Evolutionary conservation across 1,284 basidiomycete genomes (phyloP), one percentile per base, ranked within the genome.

Genomic region (Pholiota adiposa): DNA sequence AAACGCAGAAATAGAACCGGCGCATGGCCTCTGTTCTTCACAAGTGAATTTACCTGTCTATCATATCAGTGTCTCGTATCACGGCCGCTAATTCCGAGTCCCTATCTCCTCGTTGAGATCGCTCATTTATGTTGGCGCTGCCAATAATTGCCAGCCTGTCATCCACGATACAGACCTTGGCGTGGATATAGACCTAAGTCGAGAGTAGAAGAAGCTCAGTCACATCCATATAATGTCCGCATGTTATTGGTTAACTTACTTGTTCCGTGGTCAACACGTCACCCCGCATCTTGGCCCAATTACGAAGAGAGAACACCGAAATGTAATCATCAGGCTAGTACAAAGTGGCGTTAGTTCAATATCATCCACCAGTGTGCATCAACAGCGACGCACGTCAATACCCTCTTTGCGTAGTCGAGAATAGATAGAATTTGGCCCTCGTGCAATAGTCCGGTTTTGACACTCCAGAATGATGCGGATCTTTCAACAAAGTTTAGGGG

Each of bases 51-150:
- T 66, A 91, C 92, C 92, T 84, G 63, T 95, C 87, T 59, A 99
- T 91, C 93, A 98, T 92, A 72, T 99, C 97, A 4, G 96, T 98
- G 71, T 99, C 97, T 59, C 96, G 84, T 55, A 99, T 91, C 49
- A 99, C 88, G 41, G 92, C 89, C 4, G 96, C 93, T 19, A 99
- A 77, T 73, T 99, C 97, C 4, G 96, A 98, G 75, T 99, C 97
- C 44, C 97, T 89, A 74, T 99, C 97, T 38, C 97, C 97, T 21
- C 94, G 84, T 73, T 96, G 94, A 31, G 94, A 97, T 33, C 97
- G 88, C 75, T 99, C 97, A 72, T 99, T 99, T 81, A 99, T 97
- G 73, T 99, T 99, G 18, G 97, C 97, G 59, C 96, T 97, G n/a
- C 97, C 97, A 67, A 98, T 98, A 65, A 99, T 94, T n/a, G 90